phyloP scores from a whole-genome alignment of 163 green algal genomes.

The Prototheca wickerhamii region DNA sequence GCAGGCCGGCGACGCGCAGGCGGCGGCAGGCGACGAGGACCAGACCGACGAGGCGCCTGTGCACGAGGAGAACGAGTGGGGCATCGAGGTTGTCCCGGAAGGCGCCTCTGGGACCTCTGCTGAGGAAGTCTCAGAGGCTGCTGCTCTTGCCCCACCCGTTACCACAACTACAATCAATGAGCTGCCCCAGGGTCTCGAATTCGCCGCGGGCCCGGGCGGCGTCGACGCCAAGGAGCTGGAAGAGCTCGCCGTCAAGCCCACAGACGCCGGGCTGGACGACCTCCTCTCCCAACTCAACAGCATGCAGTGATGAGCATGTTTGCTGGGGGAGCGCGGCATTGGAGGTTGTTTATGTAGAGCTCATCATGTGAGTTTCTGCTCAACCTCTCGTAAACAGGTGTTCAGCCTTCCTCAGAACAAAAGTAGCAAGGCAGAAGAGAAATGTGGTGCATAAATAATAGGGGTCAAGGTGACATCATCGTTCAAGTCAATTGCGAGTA shows the following conservation, averaged over 20 bases:
- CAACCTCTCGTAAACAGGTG: background rate
- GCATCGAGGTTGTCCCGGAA: constrained; percentile 64
- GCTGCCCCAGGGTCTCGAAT: constrained; percentile 53
- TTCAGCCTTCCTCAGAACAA: background rate
- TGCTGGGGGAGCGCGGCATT: background rate
- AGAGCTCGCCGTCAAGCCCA: constrained; percentile 35
- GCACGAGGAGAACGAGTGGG: constrained; percentile 83
- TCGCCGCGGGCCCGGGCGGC: constrained; percentile 32
- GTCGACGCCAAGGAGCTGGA: constrained; percentile 34
- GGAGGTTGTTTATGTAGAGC: background rate
- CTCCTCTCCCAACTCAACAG: constrained; percentile 48
- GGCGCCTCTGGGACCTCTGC: too few relatives aligned
- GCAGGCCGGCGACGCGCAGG: constrained; percentile 18
- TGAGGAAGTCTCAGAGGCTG: background rate
- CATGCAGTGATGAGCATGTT: constrained; percentile 1
- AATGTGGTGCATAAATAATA: too few relatives aligned
- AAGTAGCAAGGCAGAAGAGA: too few relatives aligned
- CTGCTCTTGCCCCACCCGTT: background rate
- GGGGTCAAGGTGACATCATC: too few relatives aligned
- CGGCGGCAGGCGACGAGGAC: too few relatives aligned
- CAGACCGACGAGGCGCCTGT: constrained; percentile 28
- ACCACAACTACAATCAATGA: constrained; percentile 4
- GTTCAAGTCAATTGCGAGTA: too few relatives aligned
- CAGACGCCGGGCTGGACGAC: constrained; percentile 46
- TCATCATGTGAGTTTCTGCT: background rate